Evolutionary conservation across 2,329 filamentous ascomycete species (phyloP), one percentile per base, ranked within the genome.

Genomic region (Botrytis galanthina): DNA sequence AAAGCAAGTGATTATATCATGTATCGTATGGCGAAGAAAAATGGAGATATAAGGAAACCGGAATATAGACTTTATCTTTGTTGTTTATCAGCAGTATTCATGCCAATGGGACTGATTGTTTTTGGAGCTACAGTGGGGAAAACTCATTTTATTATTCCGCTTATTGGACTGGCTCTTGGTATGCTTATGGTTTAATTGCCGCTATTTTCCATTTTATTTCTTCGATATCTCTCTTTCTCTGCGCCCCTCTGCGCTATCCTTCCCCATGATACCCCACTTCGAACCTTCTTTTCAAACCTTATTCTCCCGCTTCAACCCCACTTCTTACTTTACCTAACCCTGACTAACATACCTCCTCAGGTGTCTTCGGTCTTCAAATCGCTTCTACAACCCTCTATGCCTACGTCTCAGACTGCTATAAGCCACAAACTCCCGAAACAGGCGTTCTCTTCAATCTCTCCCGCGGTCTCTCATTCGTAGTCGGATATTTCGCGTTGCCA

Each of bases 351-450:
- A 29, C 22, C 14, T 73, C 3, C 76, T 8, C 26, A 72, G 70
- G 70, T 26, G 61, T 78, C 22, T 79, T 80, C 71, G 79, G 79
- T 0, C 74, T 80, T 5, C 79, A 80, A 46, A 80, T 80, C 37
- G 74, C 76, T 1, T 74, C 70, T 32, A 80, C 79, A 1, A 76
- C 74, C 10, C 76, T 80, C 22, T 80, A 80, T 51, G 73, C 78
- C 32, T 80, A 80, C 64, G 74, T 78, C 14, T 77, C 76, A 4
- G 79, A 80, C 64, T 78, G 77, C 72, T 80, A 80, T 54, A 77
- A 76, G 39, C 74, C 78, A 4, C 78, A 79, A 39, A 80, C 78
- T 1, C 74, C 79, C 6, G 78, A 79, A 62, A 75, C 72, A 1
- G 79, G 79, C 7, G 77, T 78, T 3, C 69, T 80, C 16, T 79